Conservation (phyloP, 2,329 filamentous ascomycete genomes). For the Stachybotrys chlorohalonatus region DNA sequence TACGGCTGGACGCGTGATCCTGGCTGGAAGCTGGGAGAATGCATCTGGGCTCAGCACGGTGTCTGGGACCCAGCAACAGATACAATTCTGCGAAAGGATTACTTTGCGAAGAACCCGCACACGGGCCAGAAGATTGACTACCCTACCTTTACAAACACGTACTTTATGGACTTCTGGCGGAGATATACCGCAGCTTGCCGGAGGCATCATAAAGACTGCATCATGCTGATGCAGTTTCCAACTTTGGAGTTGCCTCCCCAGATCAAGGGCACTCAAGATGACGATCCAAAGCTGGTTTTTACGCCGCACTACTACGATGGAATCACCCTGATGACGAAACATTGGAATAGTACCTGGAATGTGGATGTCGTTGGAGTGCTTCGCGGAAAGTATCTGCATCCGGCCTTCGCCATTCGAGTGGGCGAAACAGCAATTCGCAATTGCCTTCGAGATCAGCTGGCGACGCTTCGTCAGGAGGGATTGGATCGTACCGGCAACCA, state of each 20-base stretch:
- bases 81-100: slow-evolving; percentile 70
- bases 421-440: slow-evolving; percentile 92
- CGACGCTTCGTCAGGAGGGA: slow-evolving; percentile 75
- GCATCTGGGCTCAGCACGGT: slow-evolving; percentile 93
- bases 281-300: slow-evolving; percentile 85
- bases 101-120: slow-evolving; percentile 72
- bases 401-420: slow-evolving; percentile 85
- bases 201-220: slow-evolving; percentile 64
- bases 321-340: slow-evolving; percentile 93
- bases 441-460: slow-evolving; percentile 81
- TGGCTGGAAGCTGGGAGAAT: slow-evolving; percentile 87
- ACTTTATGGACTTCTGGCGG: slow-evolving; percentile 82
- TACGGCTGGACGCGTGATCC: slow-evolving; percentile 88
- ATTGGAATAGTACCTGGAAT: slow-evolving; percentile 97
- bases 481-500: slow-evolving; percentile 81
- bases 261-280: slow-evolving; percentile 80
- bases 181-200: slow-evolving; percentile 68
- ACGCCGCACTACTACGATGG: slow-evolving; percentile 96
- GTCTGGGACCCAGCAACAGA: slow-evolving; percentile 83
- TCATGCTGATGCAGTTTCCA: slow-evolving; percentile 86
- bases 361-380: slow-evolving; percentile 90
- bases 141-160: slow-evolving; percentile 79
- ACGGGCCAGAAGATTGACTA: slow-evolving; percentile 71
- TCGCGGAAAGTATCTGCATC: slow-evolving; percentile 78
- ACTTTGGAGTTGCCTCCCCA: slow-evolving; percentile 84